Evolutionary conservation across 1,139 yeast species (phyloP).

Genomic region (Pichia sp.): DNA sequence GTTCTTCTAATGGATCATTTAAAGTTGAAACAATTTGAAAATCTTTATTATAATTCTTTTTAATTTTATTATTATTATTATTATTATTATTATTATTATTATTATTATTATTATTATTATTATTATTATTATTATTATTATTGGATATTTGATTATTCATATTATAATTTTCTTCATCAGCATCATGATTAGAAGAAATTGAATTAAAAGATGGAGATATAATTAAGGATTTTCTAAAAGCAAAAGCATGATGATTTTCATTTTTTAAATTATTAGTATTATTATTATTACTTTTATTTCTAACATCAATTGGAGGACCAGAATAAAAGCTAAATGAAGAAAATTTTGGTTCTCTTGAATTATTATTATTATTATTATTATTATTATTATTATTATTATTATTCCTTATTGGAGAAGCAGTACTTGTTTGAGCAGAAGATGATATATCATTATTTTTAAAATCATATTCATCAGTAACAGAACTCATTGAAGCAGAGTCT

Average conservation of each 20-base stretch:
- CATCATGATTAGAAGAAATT: constrained; percentile 12
- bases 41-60: constrained; percentile 12
- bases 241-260: constrained; percentile 38
- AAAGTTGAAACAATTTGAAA: constrained; percentile 34
- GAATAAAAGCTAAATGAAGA: constrained; percentile 29
- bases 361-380: not conserved
- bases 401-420: constrained; percentile 21
- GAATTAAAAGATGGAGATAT: constrained; percentile 39
- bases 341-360: constrained; percentile 15
- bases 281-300: not conserved
- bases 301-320: constrained; percentile 31
- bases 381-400: not conserved
- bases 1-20: constrained; percentile 22
- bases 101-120: not conserved
- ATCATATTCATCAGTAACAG: constrained; percentile 29
- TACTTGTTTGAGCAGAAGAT: constrained; percentile 32
- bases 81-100: not conserved
- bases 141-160: not conserved
- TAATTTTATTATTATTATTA: no score
- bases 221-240: constrained; percentile 43
- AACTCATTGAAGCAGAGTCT: constrained; percentile 26
- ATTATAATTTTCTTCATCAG: not conserved
- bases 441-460: constrained; percentile 27
- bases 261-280: constrained; percentile 22
- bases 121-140: not conserved